Base-by-base conservation (phyloP, 2,329 filamentous ascomycete species). In the Sordariomycetes sp. region DNA sequence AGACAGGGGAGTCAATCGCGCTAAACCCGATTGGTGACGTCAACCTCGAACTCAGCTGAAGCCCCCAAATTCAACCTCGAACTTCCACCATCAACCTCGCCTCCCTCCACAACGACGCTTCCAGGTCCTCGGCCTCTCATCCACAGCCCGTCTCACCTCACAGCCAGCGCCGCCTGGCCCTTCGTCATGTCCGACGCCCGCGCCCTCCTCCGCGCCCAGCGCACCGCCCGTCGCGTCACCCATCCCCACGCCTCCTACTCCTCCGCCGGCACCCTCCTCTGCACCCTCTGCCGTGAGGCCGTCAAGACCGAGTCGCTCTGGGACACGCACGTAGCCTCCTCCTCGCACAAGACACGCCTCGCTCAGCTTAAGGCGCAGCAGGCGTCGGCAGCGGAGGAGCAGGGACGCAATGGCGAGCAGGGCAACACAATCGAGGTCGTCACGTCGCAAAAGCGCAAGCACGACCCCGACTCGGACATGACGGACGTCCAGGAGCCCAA, bases 161-260 rank as follows among this genome's bases (percentile, higher is more conserved):
- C n/a, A n/a, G n/a, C n/a, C n/a, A n/a, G n/a, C n/a, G n/a, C n/a
- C n/a, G n/a, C n/a, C n/a, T n/a, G n/a, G n/a, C n/a, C n/a, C n/a
- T n/a, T n/a, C n/a, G n/a, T n/a, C 42, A 90, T 92, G 83, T 70
- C 84, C 45, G 85, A 93, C 57, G 80, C 86, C 18, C 81, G 86
- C 47, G 75, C 83, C 23, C 73, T 94, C 32, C 71, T 93, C 38
- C 82, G 84, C 46, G 81, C 79, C 49, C 82, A 90, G 57, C 78
- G 85, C 44, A 76, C 78, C 36, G 73, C 81, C 41, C 78, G 86
- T 37, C 75, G 82, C 43, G 78, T 88, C 47, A 70, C 78, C 33
- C 79, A 86, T 46, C 75, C 80, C 4, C 66, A 80, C 46, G 79
- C 80, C 27, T 63, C 69, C 35, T 86, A 86, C 59, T 76, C 79